Evolutionary conservation across 1,284 basidiomycete species (phyloP).

Genomic region (Calocybe gambosa): DNA sequence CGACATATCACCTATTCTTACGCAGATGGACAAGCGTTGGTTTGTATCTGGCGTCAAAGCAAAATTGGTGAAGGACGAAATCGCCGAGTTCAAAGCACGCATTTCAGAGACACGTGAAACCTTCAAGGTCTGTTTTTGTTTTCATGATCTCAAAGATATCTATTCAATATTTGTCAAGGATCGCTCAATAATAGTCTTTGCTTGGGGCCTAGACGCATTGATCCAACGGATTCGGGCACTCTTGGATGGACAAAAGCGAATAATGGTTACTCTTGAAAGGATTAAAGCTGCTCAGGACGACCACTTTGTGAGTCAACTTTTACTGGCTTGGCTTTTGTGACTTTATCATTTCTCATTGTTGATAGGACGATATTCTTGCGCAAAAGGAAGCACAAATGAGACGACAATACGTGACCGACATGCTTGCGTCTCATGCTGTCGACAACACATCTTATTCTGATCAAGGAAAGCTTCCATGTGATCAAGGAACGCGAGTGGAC

Average conservation of each 20-base stretch:
- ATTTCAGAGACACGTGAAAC: constrained; percentile 8
- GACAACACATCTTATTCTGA: constrained; percentile 9
- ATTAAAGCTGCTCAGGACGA: neutral
- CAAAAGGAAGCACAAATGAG: constrained; percentile 11
- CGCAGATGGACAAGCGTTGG: constrained; percentile 2
- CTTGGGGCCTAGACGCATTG: constrained; percentile 3
- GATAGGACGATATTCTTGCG: constrained; percentile 4
- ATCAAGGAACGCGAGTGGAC: constrained; percentile 10
- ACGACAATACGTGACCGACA: constrained; percentile 9
- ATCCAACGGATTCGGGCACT: neutral
- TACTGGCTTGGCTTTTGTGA: neutral
- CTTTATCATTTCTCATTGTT: too few relatives aligned
- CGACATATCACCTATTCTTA: too few relatives aligned
- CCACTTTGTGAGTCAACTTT: neutral
- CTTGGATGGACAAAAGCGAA: neutral
- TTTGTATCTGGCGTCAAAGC: neutral
- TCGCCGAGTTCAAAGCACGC: constrained; percentile 11
- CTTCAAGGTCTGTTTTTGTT: constrained; percentile 8
- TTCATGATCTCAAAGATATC: neutral
- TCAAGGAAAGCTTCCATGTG: constrained; percentile 14
- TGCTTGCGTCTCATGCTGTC: constrained; percentile 4
- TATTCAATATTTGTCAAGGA: constrained; percentile 1
- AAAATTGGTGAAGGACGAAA: constrained; percentile 5
- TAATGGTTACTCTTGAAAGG: neutral
- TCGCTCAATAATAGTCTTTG: constrained; percentile 4